Evolutionary conservation across 2,329 filamentous ascomycete genomes (phyloP), one percentile per base, ranked within the genome.

Genomic region (Waltergamsia citrina): DNA sequence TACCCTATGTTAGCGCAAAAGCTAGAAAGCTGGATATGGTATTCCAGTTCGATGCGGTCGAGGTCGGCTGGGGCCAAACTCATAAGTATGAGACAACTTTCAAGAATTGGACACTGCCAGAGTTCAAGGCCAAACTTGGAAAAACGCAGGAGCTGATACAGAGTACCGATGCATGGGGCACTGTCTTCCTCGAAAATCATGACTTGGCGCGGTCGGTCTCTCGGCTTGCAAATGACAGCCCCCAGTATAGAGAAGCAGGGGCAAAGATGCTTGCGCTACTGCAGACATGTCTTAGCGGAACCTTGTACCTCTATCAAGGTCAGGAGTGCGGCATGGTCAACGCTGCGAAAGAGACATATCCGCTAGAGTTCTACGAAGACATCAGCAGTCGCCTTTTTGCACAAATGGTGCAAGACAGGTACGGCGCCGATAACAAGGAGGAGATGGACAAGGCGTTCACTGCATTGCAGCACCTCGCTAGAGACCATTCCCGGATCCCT

Each of bases 121-220:
- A 41, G 12, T 34, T 69, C 17, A 43, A 51, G 43, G 44, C 50
- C 10, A 60, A 65, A 6, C 52, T 74, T 4, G 47, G 52, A 9
- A 61, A 61, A 34, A 72, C 66, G 42, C 72, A 76, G 50, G 53
- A 51, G 18, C 60, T 75, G 27, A 64, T 71, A 30, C 18, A 63
- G 57, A 38, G 67, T 62, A 55, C 67, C 70, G 50, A 52, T 49
- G 65, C 62, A 6, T 76, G 72, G 72, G 73, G 69, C 1, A 75
- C 74, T 0, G 60, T 67, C 0, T 81, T 78, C 45, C 61, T 71
- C 35, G 76, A 81, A 46, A 80, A 80, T 43, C 76, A 81, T 49
- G 76, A 81, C 46, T 67, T 75, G 37, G 64, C 66, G 3, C 62
- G 76, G 1, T 69, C 66, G 3, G 54, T 79, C 5, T 70, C 67